Evolutionary conservation across 768 basidiomycete species (phyloP).

Genomic region (Pulveroboletus ravenelii): DNA sequence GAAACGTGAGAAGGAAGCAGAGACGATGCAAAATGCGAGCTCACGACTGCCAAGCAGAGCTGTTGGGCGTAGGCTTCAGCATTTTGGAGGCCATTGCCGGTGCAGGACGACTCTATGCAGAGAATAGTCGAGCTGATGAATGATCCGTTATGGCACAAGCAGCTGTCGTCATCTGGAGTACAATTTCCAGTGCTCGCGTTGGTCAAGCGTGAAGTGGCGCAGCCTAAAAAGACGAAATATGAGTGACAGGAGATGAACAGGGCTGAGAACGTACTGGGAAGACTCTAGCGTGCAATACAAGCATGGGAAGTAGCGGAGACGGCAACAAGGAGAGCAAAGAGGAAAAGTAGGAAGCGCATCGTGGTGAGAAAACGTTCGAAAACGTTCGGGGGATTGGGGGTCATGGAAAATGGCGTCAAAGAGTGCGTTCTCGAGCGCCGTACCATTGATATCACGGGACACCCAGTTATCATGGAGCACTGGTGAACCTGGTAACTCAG

Average conservation of each 20-base stretch:
- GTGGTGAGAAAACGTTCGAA: too few species aligned
- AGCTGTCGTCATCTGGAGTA: conserved; percentile 39
- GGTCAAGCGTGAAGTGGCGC: conserved; percentile 46
- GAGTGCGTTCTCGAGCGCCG: too few species aligned
- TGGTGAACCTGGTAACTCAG: too few species aligned
- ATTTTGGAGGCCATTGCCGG: conserved; percentile 38
- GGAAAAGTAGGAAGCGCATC: too few species aligned
- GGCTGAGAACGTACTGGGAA: conserved; percentile 20
- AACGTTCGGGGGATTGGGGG: too few species aligned
- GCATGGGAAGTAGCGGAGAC: conserved; percentile 17
- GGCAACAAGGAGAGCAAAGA: too few species aligned
- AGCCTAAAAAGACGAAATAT: conserved; percentile 35
- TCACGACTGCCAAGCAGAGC: conserved; percentile 48
- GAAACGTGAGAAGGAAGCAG: not conserved
- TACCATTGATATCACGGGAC: too few species aligned
- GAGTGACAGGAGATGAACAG: not conserved
- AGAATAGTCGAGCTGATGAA: conserved; percentile 47
- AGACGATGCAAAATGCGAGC: conserved; percentile 8
- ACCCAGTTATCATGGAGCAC: too few species aligned
- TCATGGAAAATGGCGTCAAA: too few species aligned
- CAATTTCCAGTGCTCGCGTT: conserved; percentile 45
- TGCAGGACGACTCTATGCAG: conserved; percentile 50
- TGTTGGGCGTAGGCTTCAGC: conserved; percentile 40
- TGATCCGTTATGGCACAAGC: conserved; percentile 48
- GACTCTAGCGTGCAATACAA: conserved; percentile 17